Base-by-base conservation (phyloP, 225 moss, liverwort and hornwort genomes). In the Polytrichum formosum region DNA sequence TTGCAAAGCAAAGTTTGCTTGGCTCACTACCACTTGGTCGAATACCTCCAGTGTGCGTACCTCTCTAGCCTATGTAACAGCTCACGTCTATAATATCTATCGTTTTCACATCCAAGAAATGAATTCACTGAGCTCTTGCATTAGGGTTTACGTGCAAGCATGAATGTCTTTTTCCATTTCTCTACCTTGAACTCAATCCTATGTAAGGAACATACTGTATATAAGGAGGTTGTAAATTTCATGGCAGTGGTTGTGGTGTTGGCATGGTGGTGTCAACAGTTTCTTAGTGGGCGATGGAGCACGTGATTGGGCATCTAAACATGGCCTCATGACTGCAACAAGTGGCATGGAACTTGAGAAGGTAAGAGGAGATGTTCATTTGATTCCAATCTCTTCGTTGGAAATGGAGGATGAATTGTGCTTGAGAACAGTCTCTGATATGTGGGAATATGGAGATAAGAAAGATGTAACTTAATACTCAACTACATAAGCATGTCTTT, bases 201-300 rank as follows among this genome's bases (percentile, higher is more conserved):
- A 46, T 46, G 13, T 46, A 31, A 31, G 7, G 31, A 31, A 31
- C 31, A 7, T 6, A 30, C 7, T 31, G 22, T 21, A 17, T 37
- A 6, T 68, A 37, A 7, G 26, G 28, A 56, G 61, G 17, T 56
- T 66, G 58, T 55, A 16, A 31, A 53, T 23, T 54, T 58, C 9
- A 58, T 23, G 23, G 20, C 9, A 1, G 6, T 20, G 58, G 1
- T 58, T 58, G 21, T 58, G 20, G 56, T 56, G 56, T 19, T 56
- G 56, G 5, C 7, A 7, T 76, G 75, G 31, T 84, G 63, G 61
- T 55, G 27, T 66, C 64, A 71, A 71, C 91, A 96, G 96, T 74
- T 88, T 97, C 73, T 72, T 97, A 68, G 98, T 88, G 56, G 98
- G 98, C 72, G 92, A 94, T 77, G 98, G 98, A 78, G 98, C 94